Conservation (phyloP, 1,139 yeast species). For the Saccharomyces hybrid region DNA sequence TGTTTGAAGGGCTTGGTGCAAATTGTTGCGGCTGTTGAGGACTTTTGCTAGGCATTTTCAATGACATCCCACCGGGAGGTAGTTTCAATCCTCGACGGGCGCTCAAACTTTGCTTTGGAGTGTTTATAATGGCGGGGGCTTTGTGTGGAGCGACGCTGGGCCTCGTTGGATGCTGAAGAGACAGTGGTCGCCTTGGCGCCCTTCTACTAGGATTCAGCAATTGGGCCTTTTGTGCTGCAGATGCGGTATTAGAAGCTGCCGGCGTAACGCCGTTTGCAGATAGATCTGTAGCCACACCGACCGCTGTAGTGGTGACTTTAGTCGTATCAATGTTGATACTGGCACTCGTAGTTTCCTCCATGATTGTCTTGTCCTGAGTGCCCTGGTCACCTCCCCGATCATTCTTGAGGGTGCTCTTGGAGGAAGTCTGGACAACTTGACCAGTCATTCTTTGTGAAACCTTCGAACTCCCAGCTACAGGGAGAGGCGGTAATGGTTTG, state of each 20-base stretch:
- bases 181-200: slow-evolving; percentile 22
- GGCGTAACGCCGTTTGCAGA: slow-evolving; percentile 2
- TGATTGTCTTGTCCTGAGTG: not conserved
- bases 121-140: slow-evolving; percentile 1
- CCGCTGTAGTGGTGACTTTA: not conserved
- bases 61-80: slow-evolving; percentile 30
- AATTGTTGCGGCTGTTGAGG: slow-evolving; percentile 20
- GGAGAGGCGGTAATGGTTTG: slow-evolving; percentile 29
- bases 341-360: not conserved
- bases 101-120: slow-evolving; percentile 26
- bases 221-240: slow-evolving; percentile 4
- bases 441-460: not conserved
- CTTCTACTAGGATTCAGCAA: slow-evolving; percentile 20
- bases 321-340: not conserved
- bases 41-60: slow-evolving; percentile 19
- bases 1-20: slow-evolving; percentile 26
- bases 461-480: slow-evolving; percentile 5
- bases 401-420: not conserved
- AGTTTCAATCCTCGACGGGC: slow-evolving; percentile 32
- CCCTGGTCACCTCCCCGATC: not conserved
- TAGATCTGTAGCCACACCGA: not conserved
- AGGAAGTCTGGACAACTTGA: slow-evolving; percentile 6
- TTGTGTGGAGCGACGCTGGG: slow-evolving; percentile 4
- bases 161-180: slow-evolving; percentile 4
- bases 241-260: slow-evolving; percentile 1